These are phyloP conservation scores for Rubia peregrina DNA, from an alignment of 305 asterid species.

Conservation along the genomic window DNA sequence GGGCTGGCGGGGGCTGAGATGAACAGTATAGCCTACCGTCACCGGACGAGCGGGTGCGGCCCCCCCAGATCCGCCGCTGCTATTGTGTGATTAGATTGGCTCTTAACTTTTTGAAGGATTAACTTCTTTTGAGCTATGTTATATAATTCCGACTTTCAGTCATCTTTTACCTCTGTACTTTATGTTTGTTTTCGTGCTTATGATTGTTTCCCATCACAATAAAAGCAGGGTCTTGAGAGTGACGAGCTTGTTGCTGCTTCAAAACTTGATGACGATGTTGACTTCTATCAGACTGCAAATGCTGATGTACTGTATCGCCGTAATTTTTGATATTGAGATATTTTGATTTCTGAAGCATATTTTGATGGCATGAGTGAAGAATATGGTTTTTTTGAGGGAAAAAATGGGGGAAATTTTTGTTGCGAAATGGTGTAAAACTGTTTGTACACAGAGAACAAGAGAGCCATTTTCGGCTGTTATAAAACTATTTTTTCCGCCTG, in stretches of 20 bases:
- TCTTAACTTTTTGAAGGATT: too few species aligned
- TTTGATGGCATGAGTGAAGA: neutral
- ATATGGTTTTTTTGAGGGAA: neutral
- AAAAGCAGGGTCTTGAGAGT: conserved; percentile 55
- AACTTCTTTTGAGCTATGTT: too few species aligned
- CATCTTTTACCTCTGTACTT: neutral
- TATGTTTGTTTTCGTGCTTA: neutral
- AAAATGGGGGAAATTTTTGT: neutral
- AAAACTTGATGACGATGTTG: conserved; percentile 82
- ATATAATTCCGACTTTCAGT: too few species aligned
- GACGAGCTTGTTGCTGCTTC: conserved; percentile 81
- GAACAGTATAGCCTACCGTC: too few species aligned
- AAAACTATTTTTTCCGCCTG: too few species aligned
- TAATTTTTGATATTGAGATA: neutral
- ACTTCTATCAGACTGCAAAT: conserved; percentile 66
- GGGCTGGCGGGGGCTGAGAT: too few species aligned
- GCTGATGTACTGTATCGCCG: conserved; percentile 28
- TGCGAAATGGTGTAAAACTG: neutral
- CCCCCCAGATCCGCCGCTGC: too few species aligned
- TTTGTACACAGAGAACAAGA: neutral
- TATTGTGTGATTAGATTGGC: neutral
- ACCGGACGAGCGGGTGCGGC: too few species aligned
- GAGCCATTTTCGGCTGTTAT: too few species aligned
- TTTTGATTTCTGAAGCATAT: too few species aligned
- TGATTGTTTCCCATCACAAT: conserved; percentile 14